Evolutionary conservation across 148 eudicot species (phyloP), one percentile per base, ranked within the genome.

Genomic region (Chenopodium quinoa): DNA sequence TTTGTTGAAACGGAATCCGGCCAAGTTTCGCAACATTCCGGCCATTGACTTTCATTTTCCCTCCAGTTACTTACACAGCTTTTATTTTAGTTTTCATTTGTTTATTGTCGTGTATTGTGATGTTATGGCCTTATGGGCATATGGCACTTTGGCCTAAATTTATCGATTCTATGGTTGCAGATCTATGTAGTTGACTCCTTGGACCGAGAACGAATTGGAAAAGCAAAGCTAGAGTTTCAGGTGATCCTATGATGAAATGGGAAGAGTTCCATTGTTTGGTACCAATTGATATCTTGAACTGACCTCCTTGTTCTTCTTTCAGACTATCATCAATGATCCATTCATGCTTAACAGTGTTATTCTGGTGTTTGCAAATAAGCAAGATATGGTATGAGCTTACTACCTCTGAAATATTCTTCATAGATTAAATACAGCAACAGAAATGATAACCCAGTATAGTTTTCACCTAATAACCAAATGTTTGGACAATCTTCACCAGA

Each of bases 121-220:
- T 80, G 25, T 13, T 58, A 8, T 23, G 62, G 56, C 7, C 58
- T 12, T 56, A 7, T n/a, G 62, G 54, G 16, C 60, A 27, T 65
- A 16, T 52, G 32, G 29, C 14, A 19, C 66, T 48, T 81, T 50
- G 66, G 7, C 46, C 9, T 60, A 76, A 11, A 32, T 74, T 47
- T 10, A 63, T 80, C 23, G 34, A 75, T 73, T 66, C 46, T 81
- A 31, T 75, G 40, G 64, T 79, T 82, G 79, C 94, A 96, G 99
- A 96, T 96, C 78, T 96, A 96, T 86, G 99, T 96, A 83, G 98
- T 96, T 87, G 99, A 96, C 90, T 96, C 99, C 78, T 88, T 96
- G 91, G 99, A 96, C 73, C 89, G 99, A 58, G 99, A 96, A 78
- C 91, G 99, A 87, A 92, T 96, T 83, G 87, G 94, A 74, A 94